Percentiles rank a stretch among this genome's conserved stretches.
These are phyloP conservation scores for Suhomyces xylopsoci DNA, from an alignment of 805 yeast genomes.

Conservation along the genomic window DNA sequence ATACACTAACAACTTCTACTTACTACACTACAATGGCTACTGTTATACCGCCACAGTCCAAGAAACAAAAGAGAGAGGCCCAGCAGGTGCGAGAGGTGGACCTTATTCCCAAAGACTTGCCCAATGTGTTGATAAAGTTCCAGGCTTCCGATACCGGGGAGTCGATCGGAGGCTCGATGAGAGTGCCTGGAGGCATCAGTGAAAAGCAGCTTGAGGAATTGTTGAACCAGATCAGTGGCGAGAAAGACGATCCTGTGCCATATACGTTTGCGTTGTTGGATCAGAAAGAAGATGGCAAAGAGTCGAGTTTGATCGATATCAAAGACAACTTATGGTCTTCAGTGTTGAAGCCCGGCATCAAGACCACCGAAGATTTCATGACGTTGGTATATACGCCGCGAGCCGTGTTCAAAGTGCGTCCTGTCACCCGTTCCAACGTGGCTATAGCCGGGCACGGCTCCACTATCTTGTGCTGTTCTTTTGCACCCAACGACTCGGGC, in stretches of 20 bases:
- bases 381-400: constrained; percentile 91
- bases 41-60: constrained; percentile 87
- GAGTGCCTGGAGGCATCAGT: constrained; percentile 88
- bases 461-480: constrained; percentile 86
- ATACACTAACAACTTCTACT: not conserved
- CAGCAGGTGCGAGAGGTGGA: constrained; percentile 77
- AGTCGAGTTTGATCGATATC: constrained; percentile 58
- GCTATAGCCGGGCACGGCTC: constrained; percentile 96
- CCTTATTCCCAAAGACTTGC: constrained; percentile 71
- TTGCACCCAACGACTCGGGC: constrained; percentile 86
- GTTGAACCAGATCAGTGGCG: constrained; percentile 72
- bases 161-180: constrained; percentile 72
- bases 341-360: constrained; percentile 79
- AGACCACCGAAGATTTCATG: constrained; percentile 89
- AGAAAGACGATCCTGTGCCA: constrained; percentile 81
- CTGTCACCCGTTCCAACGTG: constrained; percentile 86
- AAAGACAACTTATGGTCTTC: constrained; percentile 74
- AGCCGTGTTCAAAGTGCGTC: constrained; percentile 89
- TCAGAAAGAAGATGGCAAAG: constrained; percentile 19
- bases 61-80: constrained; percentile 79
- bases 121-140: constrained; percentile 82
- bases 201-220: constrained; percentile 86
- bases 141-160: constrained; percentile 95
- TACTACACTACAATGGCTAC: constrained; percentile 73
- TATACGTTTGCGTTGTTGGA: constrained; percentile 73